Conservation (phyloP, 768 basidiomycete species). For the Crepidotus variabilis region DNA sequence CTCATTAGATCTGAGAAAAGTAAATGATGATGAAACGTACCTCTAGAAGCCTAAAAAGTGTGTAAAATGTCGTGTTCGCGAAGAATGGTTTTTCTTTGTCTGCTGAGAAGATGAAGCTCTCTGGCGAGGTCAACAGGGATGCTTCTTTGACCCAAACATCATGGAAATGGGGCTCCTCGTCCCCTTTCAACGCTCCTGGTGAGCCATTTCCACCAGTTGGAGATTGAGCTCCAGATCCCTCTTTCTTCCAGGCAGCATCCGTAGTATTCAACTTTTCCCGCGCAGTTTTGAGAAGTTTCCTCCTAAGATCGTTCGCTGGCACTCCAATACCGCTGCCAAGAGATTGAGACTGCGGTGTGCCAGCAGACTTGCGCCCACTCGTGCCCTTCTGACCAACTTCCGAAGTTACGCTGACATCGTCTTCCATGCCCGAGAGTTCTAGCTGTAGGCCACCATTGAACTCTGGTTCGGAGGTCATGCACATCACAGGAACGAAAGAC, state of each 20-base stretch:
- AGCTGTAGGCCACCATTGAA: constrained; percentile 62
- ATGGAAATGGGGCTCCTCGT: constrained; percentile 14
- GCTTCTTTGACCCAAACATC: constrained; percentile 64
- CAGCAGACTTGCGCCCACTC: constrained; percentile 45
- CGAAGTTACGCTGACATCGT: constrained; percentile 24
- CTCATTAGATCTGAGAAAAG: constrained; percentile 9
- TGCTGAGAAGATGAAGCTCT: constrained; percentile 18
- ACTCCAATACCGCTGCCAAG: constrained; percentile 31
- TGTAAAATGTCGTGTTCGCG: constrained; percentile 91
- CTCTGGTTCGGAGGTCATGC: constrained; percentile 63
- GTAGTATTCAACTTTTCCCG: constrained; percentile 48
- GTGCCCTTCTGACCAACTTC: constrained; percentile 25
- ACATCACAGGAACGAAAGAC: constrained; percentile 78
- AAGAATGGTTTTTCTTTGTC: constrained; percentile 66
- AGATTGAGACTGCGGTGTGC: constrained; percentile 36
- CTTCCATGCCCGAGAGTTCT: constrained; percentile 44
- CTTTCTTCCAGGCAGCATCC: constrained; percentile 18
- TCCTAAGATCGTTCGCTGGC: constrained; percentile 67
- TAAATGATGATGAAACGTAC: constrained; percentile 32
- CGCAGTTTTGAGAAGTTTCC: constrained; percentile 73
- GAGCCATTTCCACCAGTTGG: constrained; percentile 32
- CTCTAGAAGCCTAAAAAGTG: constrained; percentile 84
- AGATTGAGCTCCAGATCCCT: constrained; percentile 39
- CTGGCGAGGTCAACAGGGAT: constrained; percentile 19
- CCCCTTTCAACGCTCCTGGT: constrained; percentile 24